Evolutionary conservation across 2,329 filamentous ascomycete species (phyloP), one percentile per base, ranked within the genome.

Genomic region (Parafenestella ontariensis): DNA sequence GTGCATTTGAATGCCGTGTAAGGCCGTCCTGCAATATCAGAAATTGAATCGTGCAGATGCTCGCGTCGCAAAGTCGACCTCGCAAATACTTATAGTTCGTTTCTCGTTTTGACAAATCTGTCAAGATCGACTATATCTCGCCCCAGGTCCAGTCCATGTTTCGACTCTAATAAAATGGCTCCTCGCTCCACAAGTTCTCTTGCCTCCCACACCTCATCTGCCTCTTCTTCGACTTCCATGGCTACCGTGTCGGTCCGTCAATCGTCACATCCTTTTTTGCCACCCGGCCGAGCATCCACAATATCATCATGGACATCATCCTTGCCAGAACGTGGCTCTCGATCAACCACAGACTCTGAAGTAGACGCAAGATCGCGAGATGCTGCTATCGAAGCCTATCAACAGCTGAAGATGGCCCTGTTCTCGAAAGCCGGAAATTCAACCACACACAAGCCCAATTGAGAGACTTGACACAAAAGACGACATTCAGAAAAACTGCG

Each of bases 341-440:
- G 46, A 11, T 44, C 52, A 31, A 52, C 42, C 0, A 40, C 49
- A 18, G 8, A 57, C 4, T 59, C 65, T 13, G 52, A 67, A 20
- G 45, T 50, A 5, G 65, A 69, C 6, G 31, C 42, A 13, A 53
- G 47, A 26, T 66, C 70, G 15, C 63, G 60, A 40, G 63, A 72
- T 40, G 65, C 66, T 34, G 65, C 69, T 7, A 65, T 75, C 43
- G 68, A 74, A 63, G 72, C 71, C 17, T 75, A 75, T 54, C 62
- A 56, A 52, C 67, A 69, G 41, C 58, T 75, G 31, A 75, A 71
- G 49, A 54, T 68, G 10, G 63, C 66, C 21, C 58, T 75, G 4
- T 73, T 75, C 46, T 64, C 60, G 10, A 71, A 62, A 87, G 61
- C 65, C 17, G 20, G 40, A 10, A 48, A 41, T 13, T 36, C 62